Evolutionary conservation across 2,329 filamentous ascomycete species (phyloP).

Genomic region (Cladophialophora carrionii): DNA sequence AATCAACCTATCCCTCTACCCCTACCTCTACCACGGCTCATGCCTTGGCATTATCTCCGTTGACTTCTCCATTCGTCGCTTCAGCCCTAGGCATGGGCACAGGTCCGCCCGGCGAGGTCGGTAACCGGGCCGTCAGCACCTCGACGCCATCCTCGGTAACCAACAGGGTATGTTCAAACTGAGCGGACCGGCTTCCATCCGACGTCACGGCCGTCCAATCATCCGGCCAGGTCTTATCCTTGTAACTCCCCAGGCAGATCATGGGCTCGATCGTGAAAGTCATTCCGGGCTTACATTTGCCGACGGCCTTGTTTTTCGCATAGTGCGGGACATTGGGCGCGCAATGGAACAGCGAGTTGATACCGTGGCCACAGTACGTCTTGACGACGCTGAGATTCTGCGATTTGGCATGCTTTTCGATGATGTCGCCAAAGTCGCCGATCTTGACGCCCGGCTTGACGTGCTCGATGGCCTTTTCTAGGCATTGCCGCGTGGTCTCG

Average conservation of each 20-base stretch:
- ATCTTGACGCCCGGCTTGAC: slow-evolving; percentile 94
- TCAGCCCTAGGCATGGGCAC: slow-evolving; percentile 47
- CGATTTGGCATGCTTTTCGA: slow-evolving; percentile 91
- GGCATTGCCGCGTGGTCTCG: slow-evolving; percentile 83
- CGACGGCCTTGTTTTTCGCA: slow-evolving; percentile 96
- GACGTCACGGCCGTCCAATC: slow-evolving; percentile 96
- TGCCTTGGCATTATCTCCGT: slow-evolving; percentile 21
- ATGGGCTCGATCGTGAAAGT: slow-evolving; percentile 99
- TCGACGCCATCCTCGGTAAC: slow-evolving; percentile 83
- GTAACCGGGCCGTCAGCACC: slow-evolving; percentile 72
- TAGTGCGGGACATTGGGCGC: slow-evolving; percentile 96
- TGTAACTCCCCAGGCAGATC: slow-evolving; percentile 89
- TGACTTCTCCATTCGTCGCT: slow-evolving; percentile 24
- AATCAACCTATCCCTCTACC: no score
- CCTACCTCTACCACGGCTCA: slow-evolving; percentile 4
- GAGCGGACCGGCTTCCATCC: slow-evolving; percentile 86
- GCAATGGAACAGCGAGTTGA: slow-evolving; percentile 91
- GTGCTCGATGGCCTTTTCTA: slow-evolving; percentile 86
- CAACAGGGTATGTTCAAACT: slow-evolving; percentile 89
- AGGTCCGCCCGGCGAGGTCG: slow-evolving; percentile 75
- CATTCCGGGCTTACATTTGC: slow-evolving; percentile 92
- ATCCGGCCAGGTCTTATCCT: slow-evolving; percentile 95
- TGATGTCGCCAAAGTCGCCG: slow-evolving; percentile 89
- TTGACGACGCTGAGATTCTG: slow-evolving; percentile 87
- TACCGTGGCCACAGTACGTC: slow-evolving; percentile 94